Percentiles rank a stretch among this genome's conserved stretches.
These are phyloP conservation scores for Morella rubra DNA, from an alignment of 306 rosid species.

Conservation along the genomic window DNA sequence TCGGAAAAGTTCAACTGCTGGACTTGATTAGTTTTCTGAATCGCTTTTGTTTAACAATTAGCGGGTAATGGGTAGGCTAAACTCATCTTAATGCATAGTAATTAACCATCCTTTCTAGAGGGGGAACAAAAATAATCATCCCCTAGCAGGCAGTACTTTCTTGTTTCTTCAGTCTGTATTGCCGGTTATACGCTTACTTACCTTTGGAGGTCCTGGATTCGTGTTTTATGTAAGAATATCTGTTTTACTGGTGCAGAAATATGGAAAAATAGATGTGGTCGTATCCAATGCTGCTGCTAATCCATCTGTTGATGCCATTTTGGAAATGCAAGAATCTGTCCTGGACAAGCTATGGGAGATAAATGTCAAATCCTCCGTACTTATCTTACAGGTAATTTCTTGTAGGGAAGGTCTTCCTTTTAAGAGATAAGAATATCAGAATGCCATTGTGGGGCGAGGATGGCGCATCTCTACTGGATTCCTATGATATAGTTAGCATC, in stretches of 20 bases:
- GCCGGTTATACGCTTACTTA: not conserved
- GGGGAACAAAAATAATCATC: no score
- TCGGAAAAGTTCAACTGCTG: not conserved
- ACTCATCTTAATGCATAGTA: no score
- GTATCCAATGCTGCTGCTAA: slow-evolving; percentile 96
- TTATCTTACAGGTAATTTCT: slow-evolving; percentile 72
- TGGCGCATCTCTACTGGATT: not conserved
- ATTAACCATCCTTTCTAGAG: no score
- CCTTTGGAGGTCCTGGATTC: not conserved
- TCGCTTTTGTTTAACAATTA: slow-evolving; percentile 1
- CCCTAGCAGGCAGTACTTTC: not conserved
- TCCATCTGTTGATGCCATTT: slow-evolving; percentile 69
- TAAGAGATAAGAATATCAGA: not conserved
- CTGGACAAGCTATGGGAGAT: slow-evolving; percentile 97
- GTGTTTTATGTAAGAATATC: not conserved
- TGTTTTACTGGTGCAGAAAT: slow-evolving; percentile 51
- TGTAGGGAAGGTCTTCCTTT: not conserved
- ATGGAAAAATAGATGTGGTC: slow-evolving; percentile 81
- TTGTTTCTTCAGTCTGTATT: not conserved
- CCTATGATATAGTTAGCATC: not conserved
- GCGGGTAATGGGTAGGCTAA: not conserved
- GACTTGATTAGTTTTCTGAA: not conserved
- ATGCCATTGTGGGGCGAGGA: not conserved
- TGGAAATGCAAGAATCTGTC: slow-evolving; percentile 61
- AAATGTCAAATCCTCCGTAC: slow-evolving; percentile 92